These are phyloP conservation scores for Aspergillus melleus DNA, from an alignment of 2,329 filamentous ascomycete species.

Conservation along the genomic window DNA sequence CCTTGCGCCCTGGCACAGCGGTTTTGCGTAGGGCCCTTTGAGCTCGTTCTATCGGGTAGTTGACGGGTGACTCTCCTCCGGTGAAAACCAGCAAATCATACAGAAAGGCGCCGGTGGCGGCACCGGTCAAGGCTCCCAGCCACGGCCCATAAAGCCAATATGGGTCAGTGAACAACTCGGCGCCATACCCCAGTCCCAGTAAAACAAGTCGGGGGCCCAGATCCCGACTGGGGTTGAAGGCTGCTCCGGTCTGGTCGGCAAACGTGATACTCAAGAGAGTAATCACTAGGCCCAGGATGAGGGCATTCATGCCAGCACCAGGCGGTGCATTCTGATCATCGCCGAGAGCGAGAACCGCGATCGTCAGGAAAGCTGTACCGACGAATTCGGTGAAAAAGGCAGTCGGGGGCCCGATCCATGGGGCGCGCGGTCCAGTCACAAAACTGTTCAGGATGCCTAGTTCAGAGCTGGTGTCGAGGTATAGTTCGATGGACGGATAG, in stretches of 20 bases:
- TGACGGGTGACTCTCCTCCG: conserved; percentile 53
- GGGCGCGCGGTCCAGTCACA: conserved; percentile 45
- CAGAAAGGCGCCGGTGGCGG: conserved; percentile 48
- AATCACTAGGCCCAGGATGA: conserved; percentile 50
- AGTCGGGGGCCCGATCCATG: conserved; percentile 37
- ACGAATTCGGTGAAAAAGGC: conserved; percentile 53
- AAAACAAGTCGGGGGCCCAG: conserved; percentile 51
- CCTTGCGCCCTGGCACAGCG: not conserved
- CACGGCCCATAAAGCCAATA: conserved; percentile 52
- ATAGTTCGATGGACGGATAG: conserved; percentile 33
- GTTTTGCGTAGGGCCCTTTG: conserved; percentile 31
- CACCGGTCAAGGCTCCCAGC: conserved; percentile 39
- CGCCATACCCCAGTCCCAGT: conserved; percentile 47
- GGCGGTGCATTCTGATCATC: conserved; percentile 51
- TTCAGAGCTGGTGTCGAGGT: conserved; percentile 30
- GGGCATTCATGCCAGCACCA: conserved; percentile 53
- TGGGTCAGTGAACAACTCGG: conserved; percentile 41
- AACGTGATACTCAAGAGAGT: conserved; percentile 38
- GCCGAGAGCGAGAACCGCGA: conserved; percentile 47
- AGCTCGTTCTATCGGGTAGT: conserved; percentile 49
- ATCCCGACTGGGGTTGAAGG: conserved; percentile 53
- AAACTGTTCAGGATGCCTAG: conserved; percentile 42
- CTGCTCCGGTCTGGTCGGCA: conserved; percentile 49
- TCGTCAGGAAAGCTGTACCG: conserved; percentile 42
- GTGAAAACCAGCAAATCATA: conserved; percentile 56